Percentiles rank a stretch among this genome's conserved stretches.
phyloP scores from a whole-genome alignment of 2,329 filamentous ascomycete species.

The Fusarium sp. region DNA sequence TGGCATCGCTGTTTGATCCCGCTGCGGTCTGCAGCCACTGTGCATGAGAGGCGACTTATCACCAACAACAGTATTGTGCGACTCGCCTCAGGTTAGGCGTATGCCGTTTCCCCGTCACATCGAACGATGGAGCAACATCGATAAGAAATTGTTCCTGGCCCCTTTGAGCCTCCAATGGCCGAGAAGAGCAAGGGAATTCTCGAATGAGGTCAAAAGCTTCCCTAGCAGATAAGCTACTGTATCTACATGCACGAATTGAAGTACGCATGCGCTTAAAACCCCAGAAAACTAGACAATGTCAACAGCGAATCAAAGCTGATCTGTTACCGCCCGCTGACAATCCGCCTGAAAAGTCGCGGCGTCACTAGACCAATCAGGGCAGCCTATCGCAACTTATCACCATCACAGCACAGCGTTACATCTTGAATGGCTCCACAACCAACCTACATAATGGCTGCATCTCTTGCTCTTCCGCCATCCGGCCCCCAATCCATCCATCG shows the following conservation, averaged over 20 bases:
- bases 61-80: slow-evolving; percentile 35
- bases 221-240: neutral
- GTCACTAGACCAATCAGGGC: slow-evolving; percentile 40
- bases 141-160: slow-evolving; percentile 10
- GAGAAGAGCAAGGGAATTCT: slow-evolving; percentile 24
- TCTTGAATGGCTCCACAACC: slow-evolving; percentile 28
- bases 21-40: slow-evolving; percentile 29
- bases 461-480: slow-evolving; percentile 25
- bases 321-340: slow-evolving; percentile 44
- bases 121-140: slow-evolving; percentile 14
- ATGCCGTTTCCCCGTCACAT: slow-evolving; percentile 5
- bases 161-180: slow-evolving; percentile 20
- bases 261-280: slow-evolving; percentile 29
- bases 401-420: slow-evolving; percentile 26
- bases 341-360: slow-evolving; percentile 31
- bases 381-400: slow-evolving; percentile 30
- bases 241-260: slow-evolving; percentile 28
- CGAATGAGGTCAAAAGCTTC: slow-evolving; percentile 19
- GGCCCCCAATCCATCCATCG: slow-evolving; percentile 24
- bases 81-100: slow-evolving; percentile 10
- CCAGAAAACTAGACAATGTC: slow-evolving; percentile 5
- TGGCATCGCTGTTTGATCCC: slow-evolving; percentile 10
- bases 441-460: slow-evolving; percentile 10
- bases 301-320: slow-evolving; percentile 36
- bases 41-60: slow-evolving; percentile 27